A percentile compares a stretch with the other conserved stretches of the same genome.
phyloP scores from a whole-genome alignment of 495 filamentous ascomycete species.

The Clavariopsis aquatica region DNA sequence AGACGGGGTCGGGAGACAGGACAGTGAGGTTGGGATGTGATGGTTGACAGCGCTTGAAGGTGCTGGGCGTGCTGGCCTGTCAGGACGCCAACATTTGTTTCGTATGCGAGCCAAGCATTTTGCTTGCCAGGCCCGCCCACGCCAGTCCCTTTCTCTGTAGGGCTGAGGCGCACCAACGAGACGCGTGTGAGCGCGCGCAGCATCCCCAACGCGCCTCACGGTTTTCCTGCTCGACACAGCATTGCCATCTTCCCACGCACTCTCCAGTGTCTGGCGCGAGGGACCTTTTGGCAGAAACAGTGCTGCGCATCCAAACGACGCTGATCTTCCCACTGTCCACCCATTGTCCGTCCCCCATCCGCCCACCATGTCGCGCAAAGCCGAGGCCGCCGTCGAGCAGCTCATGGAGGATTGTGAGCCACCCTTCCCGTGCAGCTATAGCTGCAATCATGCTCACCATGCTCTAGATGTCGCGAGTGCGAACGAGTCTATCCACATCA shows the following conservation, averaged over 20 bases:
- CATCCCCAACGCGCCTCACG: neutral
- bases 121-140: neutral
- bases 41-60: neutral
- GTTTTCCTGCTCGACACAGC: too few relatives aligned
- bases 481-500: slow-evolving; percentile 42
- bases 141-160: neutral
- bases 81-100: neutral
- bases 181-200: neutral
- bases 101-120: neutral
- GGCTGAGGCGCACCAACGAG: neutral
- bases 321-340: too few relatives aligned
- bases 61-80: neutral
- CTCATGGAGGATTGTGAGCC: slow-evolving; percentile 40
- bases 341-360: neutral
- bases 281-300: too few relatives aligned
- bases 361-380: neutral
- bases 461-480: slow-evolving; percentile 36
- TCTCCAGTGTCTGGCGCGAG: too few relatives aligned
- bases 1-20: neutral
- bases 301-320: too few relatives aligned
- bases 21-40: neutral
- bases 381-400: neutral
- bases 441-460: slow-evolving; percentile 1
- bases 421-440: slow-evolving; percentile 53
- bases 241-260: too few relatives aligned